Base-by-base conservation (phyloP, 306 rosid species). In the Acmispon strigosus region DNA sequence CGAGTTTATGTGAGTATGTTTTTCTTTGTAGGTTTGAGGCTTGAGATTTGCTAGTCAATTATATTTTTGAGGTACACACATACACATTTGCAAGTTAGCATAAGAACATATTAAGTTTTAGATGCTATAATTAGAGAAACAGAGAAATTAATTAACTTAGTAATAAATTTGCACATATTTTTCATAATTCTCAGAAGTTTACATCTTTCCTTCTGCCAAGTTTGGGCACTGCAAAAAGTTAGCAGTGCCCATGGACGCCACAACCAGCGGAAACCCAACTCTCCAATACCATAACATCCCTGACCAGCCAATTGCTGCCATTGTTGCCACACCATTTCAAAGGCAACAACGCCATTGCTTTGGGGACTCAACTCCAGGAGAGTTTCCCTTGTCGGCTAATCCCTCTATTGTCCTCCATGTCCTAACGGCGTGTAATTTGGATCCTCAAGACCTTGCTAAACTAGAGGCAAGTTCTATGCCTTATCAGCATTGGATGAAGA, bases 211-310 rank as follows among this genome's bases (percentile, higher is more conserved):
- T 55, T 69, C 82, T 69, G 83, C 83, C 75, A 82, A 80, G 79
- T 71, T 87, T 77, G 92, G 93, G 89, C 90, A 86, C 98, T 93
- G 98, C 90, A 34, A 44, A 81, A 74, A 27, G 39, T 62, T 39
- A 43, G 96, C 96, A 90, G 96, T 90, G 97, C 97, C 96, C 91
- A 93, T 94, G 97, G 98, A 94, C 48, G 97, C 96, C 78, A 85
- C 98, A 54, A 84, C 97, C 2, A 86, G 97, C 72, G 92, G 96
- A 81, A 89, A 92, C 84, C 90, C 94, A 44, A 73, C 92, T 20
- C 77, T 94, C 51, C 94, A 92, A 82, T 90, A 83, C 84, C 91
- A 82, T 85, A 88, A 84, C 89, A 88, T 92, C 67, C 81, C 92
- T 75, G 98, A 92, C 73, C 96, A 94, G 71, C 82, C 96, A 78